These are phyloP conservation scores for Allomyces javanicus DNA, from an alignment of 192 early-diverging fungal genomes.

Conservation along the genomic window DNA sequence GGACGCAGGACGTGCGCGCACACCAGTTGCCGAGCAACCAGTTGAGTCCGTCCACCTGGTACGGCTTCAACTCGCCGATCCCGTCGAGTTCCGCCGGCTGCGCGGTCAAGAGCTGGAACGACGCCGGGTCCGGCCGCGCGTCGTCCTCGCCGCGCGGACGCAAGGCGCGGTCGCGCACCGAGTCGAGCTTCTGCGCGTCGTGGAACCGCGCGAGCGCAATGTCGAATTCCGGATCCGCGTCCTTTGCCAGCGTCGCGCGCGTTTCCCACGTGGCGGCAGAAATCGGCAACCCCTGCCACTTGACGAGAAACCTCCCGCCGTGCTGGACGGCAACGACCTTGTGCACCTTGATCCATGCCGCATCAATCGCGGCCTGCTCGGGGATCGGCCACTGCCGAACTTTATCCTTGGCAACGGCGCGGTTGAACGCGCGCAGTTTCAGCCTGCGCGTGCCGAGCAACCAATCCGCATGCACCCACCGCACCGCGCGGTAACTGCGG, in stretches of 20 bases:
- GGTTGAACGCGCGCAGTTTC: neutral
- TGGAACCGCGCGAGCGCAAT: neutral
- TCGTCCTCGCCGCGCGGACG: neutral
- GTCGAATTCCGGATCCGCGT: neutral
- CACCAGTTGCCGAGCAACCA: neutral
- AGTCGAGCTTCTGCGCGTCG: neutral
- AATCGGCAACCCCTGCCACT: neutral
- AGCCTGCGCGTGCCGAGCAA: neutral
- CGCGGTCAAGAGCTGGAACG: neutral
- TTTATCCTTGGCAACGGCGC: neutral
- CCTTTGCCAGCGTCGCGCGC: neutral
- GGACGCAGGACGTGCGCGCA: slow-evolving; percentile 24
- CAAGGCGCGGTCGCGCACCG: neutral
- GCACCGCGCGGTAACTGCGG: neutral
- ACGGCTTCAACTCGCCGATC: slow-evolving; percentile 35
- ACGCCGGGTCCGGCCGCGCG: neutral
- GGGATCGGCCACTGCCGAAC: neutral
- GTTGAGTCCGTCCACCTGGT: slow-evolving; percentile 44
- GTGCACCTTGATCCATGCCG: neutral
- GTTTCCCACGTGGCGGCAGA: neutral
- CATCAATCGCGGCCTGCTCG: neutral
- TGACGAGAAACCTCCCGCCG: neutral
- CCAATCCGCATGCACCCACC: neutral
- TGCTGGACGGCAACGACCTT: neutral
- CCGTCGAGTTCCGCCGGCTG: slow-evolving; percentile 7